A percentile compares a stretch with the other conserved stretches of the same genome.
These are phyloP conservation scores for Colletotrichum tanaceti DNA, from an alignment of 2,329 filamentous ascomycete species.

Conservation along the genomic window DNA sequence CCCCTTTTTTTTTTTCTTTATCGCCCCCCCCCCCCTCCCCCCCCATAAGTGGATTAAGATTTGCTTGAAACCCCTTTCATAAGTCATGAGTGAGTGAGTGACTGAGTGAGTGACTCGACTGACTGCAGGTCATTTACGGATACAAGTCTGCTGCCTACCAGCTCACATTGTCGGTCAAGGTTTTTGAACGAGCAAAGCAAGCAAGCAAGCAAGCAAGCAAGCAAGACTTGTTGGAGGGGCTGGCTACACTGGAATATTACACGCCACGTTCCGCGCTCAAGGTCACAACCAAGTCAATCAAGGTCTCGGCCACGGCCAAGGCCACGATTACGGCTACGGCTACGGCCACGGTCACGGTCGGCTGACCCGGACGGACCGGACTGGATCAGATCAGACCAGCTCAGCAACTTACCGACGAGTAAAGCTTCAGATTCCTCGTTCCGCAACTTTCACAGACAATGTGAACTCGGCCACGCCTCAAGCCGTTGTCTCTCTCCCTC, in stretches of 20 bases:
- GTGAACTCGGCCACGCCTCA: background rate
- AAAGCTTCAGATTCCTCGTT: background rate
- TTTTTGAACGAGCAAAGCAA: background rate
- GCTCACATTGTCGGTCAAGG: background rate
- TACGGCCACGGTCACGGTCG: too few relatives aligned
- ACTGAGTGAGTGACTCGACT: background rate
- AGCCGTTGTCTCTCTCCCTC: background rate
- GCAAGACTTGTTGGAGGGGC: background rate
- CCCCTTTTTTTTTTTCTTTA: constrained; percentile 10
- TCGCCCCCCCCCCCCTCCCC: background rate
- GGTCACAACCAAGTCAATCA: background rate
- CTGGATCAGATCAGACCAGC: too few relatives aligned
- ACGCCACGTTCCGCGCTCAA: background rate
- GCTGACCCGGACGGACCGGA: background rate
- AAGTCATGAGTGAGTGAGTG: background rate
- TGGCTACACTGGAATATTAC: background rate
- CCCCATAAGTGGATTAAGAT: background rate
- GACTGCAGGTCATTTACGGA: background rate
- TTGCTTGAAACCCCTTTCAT: background rate
- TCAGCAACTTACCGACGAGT: background rate
- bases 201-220: too few relatives aligned
- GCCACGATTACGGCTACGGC: too few relatives aligned
- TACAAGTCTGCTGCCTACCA: background rate
- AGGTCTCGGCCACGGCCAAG: too few relatives aligned
- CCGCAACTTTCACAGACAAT: background rate